Percentiles rank a stretch among this genome's conserved stretches.
These are phyloP conservation scores for Trichoderma semiorbis DNA, from an alignment of 2,329 filamentous ascomycete genomes.

Conservation along the genomic window DNA sequence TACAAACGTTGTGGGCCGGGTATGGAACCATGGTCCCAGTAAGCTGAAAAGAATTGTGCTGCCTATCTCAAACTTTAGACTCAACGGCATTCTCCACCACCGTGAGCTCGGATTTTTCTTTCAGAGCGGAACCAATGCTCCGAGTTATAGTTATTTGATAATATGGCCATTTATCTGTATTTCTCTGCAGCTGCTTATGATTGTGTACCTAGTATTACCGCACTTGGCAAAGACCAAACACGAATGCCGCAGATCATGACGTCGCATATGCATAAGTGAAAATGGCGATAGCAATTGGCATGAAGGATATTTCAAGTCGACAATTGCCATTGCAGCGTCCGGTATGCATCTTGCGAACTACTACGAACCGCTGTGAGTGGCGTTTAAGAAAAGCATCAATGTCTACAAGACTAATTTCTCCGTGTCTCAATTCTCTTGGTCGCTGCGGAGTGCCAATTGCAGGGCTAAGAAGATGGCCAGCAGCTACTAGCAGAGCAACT, in stretches of 20 bases:
- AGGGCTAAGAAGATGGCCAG: not conserved
- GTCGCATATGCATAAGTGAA: not conserved
- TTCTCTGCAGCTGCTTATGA: not conserved
- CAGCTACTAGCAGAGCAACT: not conserved
- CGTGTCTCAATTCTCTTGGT: not conserved
- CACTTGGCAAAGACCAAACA: not conserved
- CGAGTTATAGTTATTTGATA: not conserved
- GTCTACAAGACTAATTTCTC: not conserved
- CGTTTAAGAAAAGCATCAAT: not conserved
- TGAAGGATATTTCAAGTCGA: not conserved
- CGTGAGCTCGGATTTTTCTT: not conserved
- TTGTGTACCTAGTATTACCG: no score
- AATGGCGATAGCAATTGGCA: not conserved
- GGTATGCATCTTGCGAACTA: not conserved
- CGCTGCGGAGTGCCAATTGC: not conserved
- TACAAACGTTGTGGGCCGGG: not conserved
- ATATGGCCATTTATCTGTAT: not conserved
- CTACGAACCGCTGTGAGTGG: not conserved
- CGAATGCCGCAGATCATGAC: not conserved
- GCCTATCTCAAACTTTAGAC: not conserved
- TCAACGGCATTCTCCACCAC: not conserved
- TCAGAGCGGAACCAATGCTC: not conserved
- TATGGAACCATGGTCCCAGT: not conserved
- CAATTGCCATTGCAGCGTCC: not conserved
- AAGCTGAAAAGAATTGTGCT: not conserved